Base-by-base conservation (phyloP, 768 basidiomycete genomes). In the Amanita pallidorosea region DNA sequence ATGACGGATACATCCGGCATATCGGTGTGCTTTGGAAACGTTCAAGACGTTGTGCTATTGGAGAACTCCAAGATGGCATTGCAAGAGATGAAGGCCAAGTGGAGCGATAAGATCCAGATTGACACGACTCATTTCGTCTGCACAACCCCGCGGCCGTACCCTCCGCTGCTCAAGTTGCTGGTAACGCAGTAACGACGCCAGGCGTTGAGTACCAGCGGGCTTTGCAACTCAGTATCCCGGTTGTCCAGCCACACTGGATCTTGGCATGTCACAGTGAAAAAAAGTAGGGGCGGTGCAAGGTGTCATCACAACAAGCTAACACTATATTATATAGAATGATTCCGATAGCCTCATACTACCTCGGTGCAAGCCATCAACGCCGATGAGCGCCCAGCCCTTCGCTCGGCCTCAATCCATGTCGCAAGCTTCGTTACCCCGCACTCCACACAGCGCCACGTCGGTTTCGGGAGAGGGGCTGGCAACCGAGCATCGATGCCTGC, bases 91-190 rank as follows among this genome's bases (percentile, higher is more conserved):
- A 77, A 75, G 37, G 95, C 90, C 0, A 85, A 85, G 56, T 93
- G 86, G 84, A 88, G 83, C 59, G 86, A 94, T 56, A 86, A 81
- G 60, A 93, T 99, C 36, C 89, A 94, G 69, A 94, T 98, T 52
- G 95, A 99, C 62, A 98, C 95, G 8, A 97, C 94, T 0, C 95
- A 99, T 65, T 99, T 96, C 57, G 93, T 97, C 37, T 95, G 93
- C 62, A 95, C 92, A 15, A 91, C 88, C 0, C 91, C 93, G 85
- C 83, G 1, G 76, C 80, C 8, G 83, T 80, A 0, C 77, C 81
- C 0, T 58, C 64, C 8, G 83, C 79, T 29, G 80, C 80, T 8
- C 74, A 70, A 52, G 74, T 74, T 0, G 70, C 74, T 7, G 80
- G 83, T 1, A 75, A 71, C 50, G 62, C 70, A 1, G 67, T 70